phyloP scores from a whole-genome alignment of 2,329 filamentous ascomycete species.

The Penicillium sp. region DNA sequence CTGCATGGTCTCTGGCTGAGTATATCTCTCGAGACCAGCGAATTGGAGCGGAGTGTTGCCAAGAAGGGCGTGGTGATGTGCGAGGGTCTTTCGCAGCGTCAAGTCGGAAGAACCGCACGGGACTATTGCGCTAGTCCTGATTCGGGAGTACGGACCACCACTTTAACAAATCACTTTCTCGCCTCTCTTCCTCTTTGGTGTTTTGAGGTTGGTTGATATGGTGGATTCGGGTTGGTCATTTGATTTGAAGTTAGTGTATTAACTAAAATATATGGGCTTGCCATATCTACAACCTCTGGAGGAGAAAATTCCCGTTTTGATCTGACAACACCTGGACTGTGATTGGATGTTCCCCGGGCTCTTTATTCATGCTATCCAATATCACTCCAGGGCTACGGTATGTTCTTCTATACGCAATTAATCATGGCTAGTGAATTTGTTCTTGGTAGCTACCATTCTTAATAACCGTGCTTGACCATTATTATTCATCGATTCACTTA shows the following conservation, averaged over 20 bases:
- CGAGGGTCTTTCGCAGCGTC: constrained; percentile 32
- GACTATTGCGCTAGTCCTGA: constrained; percentile 35
- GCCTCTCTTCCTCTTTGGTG: neutral
- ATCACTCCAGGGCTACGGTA: neutral
- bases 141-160: constrained; percentile 26
- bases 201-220: neutral
- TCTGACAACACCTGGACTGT: constrained; percentile 26
- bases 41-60: constrained; percentile 28
- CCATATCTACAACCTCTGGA: neutral
- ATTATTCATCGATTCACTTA: no score
- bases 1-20: constrained; percentile 45
- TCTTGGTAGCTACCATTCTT: neutral
- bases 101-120: constrained; percentile 32
- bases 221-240: neutral
- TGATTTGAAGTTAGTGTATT: neutral
- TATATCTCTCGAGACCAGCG: constrained; percentile 29
- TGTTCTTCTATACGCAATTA: neutral
- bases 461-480: no score
- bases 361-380: neutral
- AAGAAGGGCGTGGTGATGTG: constrained; percentile 27
- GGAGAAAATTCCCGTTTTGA: neutral
- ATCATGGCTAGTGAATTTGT: neutral
- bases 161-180: neutral
- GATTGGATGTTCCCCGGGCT: constrained; percentile 17
- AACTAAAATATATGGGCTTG: neutral